A percentile compares a stretch with the other conserved stretches of the same genome.
phyloP scores from a whole-genome alignment of 2,329 filamentous ascomycete genomes.

The Dactylellina haptotyla region DNA sequence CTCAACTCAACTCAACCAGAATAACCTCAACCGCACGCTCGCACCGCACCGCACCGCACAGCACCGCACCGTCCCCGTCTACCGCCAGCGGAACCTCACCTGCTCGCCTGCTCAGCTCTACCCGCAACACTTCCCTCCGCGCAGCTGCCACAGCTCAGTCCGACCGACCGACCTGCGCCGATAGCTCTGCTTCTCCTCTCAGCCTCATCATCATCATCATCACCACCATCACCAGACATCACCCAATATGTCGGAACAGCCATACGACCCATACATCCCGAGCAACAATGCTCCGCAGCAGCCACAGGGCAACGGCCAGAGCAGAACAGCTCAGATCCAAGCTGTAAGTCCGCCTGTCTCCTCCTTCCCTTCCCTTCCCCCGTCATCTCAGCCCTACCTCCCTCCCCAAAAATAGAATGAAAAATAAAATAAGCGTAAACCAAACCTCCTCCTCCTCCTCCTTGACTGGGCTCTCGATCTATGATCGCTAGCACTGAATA shows the following conservation, averaged over 20 bases:
- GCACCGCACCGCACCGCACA: neutral
- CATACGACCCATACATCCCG: constrained; percentile 91
- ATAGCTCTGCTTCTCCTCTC: constrained; percentile 63
- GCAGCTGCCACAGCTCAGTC: too few species aligned
- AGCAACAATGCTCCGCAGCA: constrained; percentile 70
- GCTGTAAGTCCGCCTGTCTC: constrained; percentile 72
- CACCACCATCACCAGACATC: constrained; percentile 7
- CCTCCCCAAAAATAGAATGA: too few species aligned
- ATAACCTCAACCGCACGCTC: neutral
- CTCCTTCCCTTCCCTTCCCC: neutral
- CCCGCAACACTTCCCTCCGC: too few species aligned
- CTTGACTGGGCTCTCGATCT: neutral
- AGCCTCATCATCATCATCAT: constrained; percentile 55
- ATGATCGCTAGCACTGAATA: neutral
- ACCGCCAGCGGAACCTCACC: too few species aligned
- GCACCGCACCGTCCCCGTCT: neutral
- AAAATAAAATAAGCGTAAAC: neutral
- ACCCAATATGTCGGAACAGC: constrained; percentile 62
- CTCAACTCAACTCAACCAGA: neutral
- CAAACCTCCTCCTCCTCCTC: neutral
- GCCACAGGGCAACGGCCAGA: constrained; percentile 69
- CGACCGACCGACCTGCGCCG: constrained; percentile 62
- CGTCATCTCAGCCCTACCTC: neutral
- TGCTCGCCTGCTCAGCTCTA: too few species aligned
- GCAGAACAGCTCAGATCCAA: constrained; percentile 79